Evolutionary conservation across 75 land plant genomes (phyloP).

Genomic region (Selaginella tamariscina): DNA sequence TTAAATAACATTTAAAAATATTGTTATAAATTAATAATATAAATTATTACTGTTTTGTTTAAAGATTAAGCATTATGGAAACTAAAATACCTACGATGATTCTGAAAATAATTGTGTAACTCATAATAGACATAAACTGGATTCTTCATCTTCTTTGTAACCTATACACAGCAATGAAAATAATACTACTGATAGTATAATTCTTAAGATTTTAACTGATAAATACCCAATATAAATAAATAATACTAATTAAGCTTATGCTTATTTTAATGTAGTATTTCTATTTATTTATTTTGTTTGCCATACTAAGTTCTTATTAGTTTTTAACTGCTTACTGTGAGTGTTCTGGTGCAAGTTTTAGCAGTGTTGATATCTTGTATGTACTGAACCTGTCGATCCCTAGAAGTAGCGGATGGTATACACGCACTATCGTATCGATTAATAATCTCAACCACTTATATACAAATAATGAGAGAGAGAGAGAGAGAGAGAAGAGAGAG

Average conservation of each 20-base stretch:
- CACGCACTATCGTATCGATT: neutral
- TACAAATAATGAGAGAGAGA: neutral
- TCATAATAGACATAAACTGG: slow-evolving; percentile 12
- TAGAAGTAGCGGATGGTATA: neutral
- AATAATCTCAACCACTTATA: neutral
- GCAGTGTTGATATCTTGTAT: neutral
- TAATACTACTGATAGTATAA: too few species aligned
- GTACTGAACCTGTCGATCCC: neutral
- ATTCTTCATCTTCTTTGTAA: slow-evolving; percentile 2
- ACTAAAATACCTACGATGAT: slow-evolving; percentile 7
- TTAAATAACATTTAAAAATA: too few species aligned
- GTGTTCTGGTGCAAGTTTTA: neutral
- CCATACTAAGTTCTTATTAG: too few species aligned
- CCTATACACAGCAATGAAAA: neutral
- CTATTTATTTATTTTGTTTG: too few species aligned
- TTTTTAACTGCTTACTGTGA: neutral
- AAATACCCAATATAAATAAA: neutral
- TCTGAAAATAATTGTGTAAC: slow-evolving; percentile 2
- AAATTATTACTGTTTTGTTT: too few species aligned
- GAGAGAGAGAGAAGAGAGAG: too few species aligned
- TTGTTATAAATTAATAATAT: too few species aligned
- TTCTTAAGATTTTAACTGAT: neutral
- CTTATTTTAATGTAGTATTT: too few species aligned
- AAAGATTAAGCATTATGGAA: too few species aligned
- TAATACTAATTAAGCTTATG: too few species aligned